Evolutionary conservation across 495 filamentous ascomycete species (phyloP).

Genomic region (Antarctomyces pellizariae): DNA sequence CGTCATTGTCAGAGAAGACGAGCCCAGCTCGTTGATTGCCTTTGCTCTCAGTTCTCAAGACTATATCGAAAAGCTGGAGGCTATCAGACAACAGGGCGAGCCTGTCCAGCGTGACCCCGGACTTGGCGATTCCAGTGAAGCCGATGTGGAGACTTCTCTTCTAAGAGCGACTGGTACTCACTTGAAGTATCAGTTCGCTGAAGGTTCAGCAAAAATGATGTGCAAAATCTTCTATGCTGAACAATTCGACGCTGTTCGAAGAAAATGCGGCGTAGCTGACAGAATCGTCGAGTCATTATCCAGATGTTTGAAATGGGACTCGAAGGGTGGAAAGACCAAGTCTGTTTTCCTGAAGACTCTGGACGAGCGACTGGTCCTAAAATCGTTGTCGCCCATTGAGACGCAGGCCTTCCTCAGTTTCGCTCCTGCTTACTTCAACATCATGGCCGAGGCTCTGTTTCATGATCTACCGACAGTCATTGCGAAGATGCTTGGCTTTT

Average conservation of each 20-base stretch:
- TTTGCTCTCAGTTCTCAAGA: constrained; percentile 72
- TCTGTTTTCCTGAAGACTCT: constrained; percentile 95
- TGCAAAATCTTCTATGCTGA: constrained; percentile 98
- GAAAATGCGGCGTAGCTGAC: constrained; percentile 79
- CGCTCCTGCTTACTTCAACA: constrained; percentile 87
- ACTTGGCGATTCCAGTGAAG: constrained; percentile 14
- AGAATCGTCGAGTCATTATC: constrained; percentile 90
- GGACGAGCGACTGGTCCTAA: constrained; percentile 76
- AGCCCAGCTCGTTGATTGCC: constrained; percentile 87
- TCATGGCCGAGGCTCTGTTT: constrained; percentile 90
- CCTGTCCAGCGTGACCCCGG: constrained; percentile 4
- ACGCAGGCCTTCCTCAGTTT: constrained; percentile 85
- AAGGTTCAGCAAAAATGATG: constrained; percentile 77
- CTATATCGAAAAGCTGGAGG: constrained; percentile 55
- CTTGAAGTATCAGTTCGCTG: constrained; percentile 79
- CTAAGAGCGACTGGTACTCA: constrained; percentile 70
- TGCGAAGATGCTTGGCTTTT: constrained; percentile 98
- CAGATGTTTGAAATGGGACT: constrained; percentile 92
- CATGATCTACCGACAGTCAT: constrained; percentile 92
- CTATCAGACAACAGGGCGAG: constrained; percentile 37
- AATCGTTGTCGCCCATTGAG: constrained; percentile 68
- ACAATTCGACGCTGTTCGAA: constrained; percentile 84
- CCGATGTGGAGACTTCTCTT: constrained; percentile 51
- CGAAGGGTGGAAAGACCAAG: constrained; percentile 93
- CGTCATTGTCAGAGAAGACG: constrained; percentile 90